Conservation (phyloP, 768 basidiomycete genomes). For the Russula earlei region DNA sequence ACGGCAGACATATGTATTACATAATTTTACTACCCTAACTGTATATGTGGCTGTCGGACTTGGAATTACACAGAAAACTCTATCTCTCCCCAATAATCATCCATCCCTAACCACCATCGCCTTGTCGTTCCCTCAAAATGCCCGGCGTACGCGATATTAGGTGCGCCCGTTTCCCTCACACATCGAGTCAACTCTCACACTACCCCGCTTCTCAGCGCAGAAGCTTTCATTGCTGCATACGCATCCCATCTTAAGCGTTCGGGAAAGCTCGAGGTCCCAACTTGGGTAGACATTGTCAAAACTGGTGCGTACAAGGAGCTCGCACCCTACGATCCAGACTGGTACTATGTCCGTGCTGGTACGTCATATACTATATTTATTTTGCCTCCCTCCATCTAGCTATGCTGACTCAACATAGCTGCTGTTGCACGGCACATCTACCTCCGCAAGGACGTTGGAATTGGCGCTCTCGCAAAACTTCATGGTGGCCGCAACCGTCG, state of each 20-base stretch:
- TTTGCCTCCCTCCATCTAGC: not conserved
- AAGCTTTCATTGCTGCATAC: conserved; percentile 90
- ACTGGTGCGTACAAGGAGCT: conserved; percentile 97
- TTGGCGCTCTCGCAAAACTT: conserved; percentile 89
- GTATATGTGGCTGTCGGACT: conserved; percentile 17
- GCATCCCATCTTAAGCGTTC: conserved; percentile 94
- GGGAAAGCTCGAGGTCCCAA: conserved; percentile 98
- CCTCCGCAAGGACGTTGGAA: conserved; percentile 94
- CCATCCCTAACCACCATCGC: conserved; percentile 5
- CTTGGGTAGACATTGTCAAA: conserved; percentile 98
- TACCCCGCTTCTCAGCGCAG: conserved; percentile 49
- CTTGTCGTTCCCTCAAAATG: conserved; percentile 29
- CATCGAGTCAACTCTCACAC: not conserved
- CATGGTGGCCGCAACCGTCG: conserved; percentile 95
- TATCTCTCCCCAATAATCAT: conserved; percentile 14
- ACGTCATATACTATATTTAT: conserved; percentile 27
- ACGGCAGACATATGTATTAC: too few relatives aligned
- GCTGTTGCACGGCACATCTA: conserved; percentile 98
- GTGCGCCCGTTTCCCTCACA: conserved; percentile 24
- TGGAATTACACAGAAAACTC: conserved; percentile 8
- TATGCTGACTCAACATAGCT: conserved; percentile 39
- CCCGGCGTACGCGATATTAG: conserved; percentile 40
- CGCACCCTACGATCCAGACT: conserved; percentile 97
- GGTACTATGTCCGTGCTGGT: conserved; percentile 99
- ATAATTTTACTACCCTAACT: conserved; percentile 13